A percentile compares a stretch with the other conserved stretches of the same genome.
These are phyloP conservation scores for Glycine tomentella DNA, from an alignment of 306 rosid species.

Conservation along the genomic window DNA sequence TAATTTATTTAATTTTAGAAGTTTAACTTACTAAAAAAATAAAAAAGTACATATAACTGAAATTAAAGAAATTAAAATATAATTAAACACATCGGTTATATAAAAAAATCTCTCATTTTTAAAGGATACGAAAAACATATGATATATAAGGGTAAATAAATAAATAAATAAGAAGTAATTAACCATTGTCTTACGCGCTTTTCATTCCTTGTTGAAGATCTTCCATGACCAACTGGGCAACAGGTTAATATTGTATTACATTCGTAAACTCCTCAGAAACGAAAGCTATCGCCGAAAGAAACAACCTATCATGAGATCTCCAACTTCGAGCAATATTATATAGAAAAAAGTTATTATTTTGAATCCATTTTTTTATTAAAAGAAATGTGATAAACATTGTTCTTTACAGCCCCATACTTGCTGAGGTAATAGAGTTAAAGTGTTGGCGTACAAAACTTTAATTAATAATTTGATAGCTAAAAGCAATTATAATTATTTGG, in stretches of 20 bases:
- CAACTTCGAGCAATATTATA: neutral
- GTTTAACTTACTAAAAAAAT: too few species aligned
- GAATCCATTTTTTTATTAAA: neutral
- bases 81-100: neutral
- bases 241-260: neutral
- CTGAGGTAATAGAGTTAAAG: neutral
- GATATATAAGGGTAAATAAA: neutral
- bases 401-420: neutral
- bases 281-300: constrained; percentile 22
- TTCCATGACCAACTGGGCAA: neutral
- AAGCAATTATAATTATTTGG: neutral
- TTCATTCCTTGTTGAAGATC: neutral
- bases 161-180: too few species aligned
- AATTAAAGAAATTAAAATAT: neutral
- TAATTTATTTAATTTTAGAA: too few species aligned
- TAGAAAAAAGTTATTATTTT: neutral
- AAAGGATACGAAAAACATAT: neutral
- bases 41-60: too few species aligned
- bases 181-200: neutral
- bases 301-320: neutral
- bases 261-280: neutral
- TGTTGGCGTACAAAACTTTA: neutral
- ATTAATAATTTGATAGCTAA: too few species aligned
- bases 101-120: constrained; percentile 13
- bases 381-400: neutral